Base-by-base conservation (phyloP, 2,329 filamentous ascomycete species). In the Sclerotinia nivalis region DNA sequence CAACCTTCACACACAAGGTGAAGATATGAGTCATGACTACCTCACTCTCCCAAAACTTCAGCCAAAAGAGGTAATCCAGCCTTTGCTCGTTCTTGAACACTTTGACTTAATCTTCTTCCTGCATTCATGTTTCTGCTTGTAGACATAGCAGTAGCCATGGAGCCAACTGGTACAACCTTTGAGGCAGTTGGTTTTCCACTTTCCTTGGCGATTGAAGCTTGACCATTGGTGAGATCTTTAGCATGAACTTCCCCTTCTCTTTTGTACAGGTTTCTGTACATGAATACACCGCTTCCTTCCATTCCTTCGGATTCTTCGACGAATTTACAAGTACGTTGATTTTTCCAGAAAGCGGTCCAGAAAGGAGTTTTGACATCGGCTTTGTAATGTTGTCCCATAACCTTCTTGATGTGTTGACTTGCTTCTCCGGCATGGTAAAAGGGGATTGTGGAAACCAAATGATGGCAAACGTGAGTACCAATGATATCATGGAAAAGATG, bases 401-500 rank as follows among this genome's bases (percentile, higher is more conserved):
- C 79, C 13, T 83, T 83, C 75, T 82, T 82, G 76, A 89, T 86
- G 50, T 86, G 84, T 70, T 83, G 80, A 13, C 86, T 87, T n/a
- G 86, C 86, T 76, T 87, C 84, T 71, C 85, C 83, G 31, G 86
- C 86, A 74, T 87, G 81, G 81, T 89, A 89, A 78, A 88, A 88
- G 20, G 87, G 87, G 59, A 88, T 88, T 74, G 80, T 85, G 80
- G 87, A 84, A 78, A 89, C 87, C 15, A 87, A 80, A 74, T 90
- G 88, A 78, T 89, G 88, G 34, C 89, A 83, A 25, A 90, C 88
- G 75, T 90, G 88, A 66, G 85, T 85, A 73, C 88, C 87, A 58
- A 89, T 87, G 77, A 90, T 90, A 72, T 86, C 85, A 79, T 90
- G 88, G 83, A 90, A 89, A 72, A 90, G 80, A 78, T 89, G 84